These are phyloP conservation scores for Colletotrichum horii DNA, from an alignment of 2,329 filamentous ascomycete species.

Conservation along the genomic window DNA sequence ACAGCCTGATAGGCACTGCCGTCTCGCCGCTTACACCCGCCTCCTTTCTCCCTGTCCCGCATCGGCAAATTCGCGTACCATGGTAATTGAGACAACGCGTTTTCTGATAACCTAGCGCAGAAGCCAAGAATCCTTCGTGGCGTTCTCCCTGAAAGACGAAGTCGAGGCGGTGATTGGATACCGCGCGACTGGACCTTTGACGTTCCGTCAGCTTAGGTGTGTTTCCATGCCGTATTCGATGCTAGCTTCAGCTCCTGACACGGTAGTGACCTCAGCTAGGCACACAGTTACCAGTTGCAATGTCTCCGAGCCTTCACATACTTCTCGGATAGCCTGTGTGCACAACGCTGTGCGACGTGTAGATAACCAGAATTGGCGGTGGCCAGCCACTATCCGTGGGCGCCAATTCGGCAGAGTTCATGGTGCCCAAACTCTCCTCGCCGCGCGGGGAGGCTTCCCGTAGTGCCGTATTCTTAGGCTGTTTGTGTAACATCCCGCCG, in stretches of 20 bases:
- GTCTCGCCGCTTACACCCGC: not conserved
- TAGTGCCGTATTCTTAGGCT: not conserved
- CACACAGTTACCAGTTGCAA: not conserved
- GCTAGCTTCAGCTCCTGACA: not conserved
- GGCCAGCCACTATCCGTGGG: not conserved
- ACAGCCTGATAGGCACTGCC: not conserved
- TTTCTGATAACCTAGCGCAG: not conserved
- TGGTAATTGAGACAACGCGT: not conserved
- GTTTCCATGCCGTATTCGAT: not conserved
- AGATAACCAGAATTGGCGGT: slow-evolving; percentile 17
- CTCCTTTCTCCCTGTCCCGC: not conserved
- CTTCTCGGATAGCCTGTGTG: not conserved
- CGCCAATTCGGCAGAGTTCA: slow-evolving; percentile 19
- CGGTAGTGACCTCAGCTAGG: not conserved
- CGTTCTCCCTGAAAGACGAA: not conserved
- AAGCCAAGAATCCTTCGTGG: not conserved
- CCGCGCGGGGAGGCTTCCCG: not conserved
- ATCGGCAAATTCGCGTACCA: not conserved
- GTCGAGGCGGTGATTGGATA: not conserved
- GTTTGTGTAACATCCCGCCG: not conserved
- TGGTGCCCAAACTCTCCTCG: not conserved
- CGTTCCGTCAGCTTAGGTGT: not conserved
- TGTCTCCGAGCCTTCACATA: not conserved
- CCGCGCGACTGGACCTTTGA: not conserved
- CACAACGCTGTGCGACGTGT: not conserved